Evolutionary conservation across 176 grass and related monocot genomes (phyloP), one percentile per base, ranked within the genome.

Genomic region (Aegilops longissima): DNA sequence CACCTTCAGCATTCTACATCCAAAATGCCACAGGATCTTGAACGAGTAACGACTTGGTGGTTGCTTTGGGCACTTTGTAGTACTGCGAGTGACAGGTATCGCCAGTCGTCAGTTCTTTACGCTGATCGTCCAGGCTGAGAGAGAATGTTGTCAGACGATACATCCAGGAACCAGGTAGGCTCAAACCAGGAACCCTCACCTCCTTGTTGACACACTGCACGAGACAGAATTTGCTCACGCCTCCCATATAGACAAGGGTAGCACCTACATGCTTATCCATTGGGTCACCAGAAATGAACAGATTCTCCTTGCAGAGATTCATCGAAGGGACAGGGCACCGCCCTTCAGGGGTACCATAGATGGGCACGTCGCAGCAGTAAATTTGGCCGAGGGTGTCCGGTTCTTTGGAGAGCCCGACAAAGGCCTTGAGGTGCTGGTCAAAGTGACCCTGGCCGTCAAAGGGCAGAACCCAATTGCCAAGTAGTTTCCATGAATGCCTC

Each of bases 301-400:
- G 66, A 36, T 70, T 70, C 66, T 70, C 66, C 31, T 36, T 70
- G 66, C 16, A 5, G 80, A 82, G 18, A 44, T 82, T 82, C 66
- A 18, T 13, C 45, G 45, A 13, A 49, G 45, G 0, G 12, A 25
- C 30, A 0, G 29, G 30, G 47, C 45, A 17, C 20, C 2, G 66
- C 64, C 42, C 64, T 13, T 49, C 45, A 49, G 1, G 1, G 12
- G 45, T 49, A 10, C 10, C 3, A 49, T 13, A 49, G 45, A 13
- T 49, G 21, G 17, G 45, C 40, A 8, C 3, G 4, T 70, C 47
- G 12, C 49, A 25, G 20, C 64, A 31, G 31, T 18, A 71, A 3
- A 71, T 1, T 30, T 71, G 45, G 12, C 47, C 80, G 8, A 16
- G n/a, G 16, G 24, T 11, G 65, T 8, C 18, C 18, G 65, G 44